These are phyloP conservation scores for Petasospora fabianii DNA, from an alignment of 1,139 yeast species.

Conservation along the genomic window DNA sequence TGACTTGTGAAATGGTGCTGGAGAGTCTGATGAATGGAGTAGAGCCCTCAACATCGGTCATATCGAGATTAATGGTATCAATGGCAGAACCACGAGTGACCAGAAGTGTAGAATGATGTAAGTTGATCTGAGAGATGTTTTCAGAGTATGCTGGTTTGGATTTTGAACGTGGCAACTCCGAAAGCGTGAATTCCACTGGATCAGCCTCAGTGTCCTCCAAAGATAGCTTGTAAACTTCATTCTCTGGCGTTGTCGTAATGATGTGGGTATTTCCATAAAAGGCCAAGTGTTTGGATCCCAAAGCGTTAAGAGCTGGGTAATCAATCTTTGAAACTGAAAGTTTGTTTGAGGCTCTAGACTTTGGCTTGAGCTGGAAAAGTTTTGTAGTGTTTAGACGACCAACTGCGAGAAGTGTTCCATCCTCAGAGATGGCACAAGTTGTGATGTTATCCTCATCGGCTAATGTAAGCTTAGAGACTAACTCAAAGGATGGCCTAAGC, in stretches of 20 bases:
- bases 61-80: slow-evolving; percentile 44
- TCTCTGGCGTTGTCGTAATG: slow-evolving; percentile 59
- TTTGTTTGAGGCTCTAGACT: slow-evolving; percentile 30
- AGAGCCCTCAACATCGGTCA: slow-evolving; percentile 21
- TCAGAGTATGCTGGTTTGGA: slow-evolving; percentile 36
- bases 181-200: slow-evolving; percentile 38
- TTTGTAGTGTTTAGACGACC: slow-evolving; percentile 68
- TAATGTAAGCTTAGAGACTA: slow-evolving; percentile 63
- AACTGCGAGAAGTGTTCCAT: slow-evolving; percentile 66
- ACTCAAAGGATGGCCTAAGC: slow-evolving; percentile 39
- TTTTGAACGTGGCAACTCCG: slow-evolving; percentile 31
- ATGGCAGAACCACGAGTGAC: slow-evolving; percentile 58
- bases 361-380: slow-evolving; percentile 50
- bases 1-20: slow-evolving; percentile 59
- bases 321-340: slow-evolving; percentile 51
- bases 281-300: slow-evolving; percentile 57
- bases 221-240: slow-evolving; percentile 51
- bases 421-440: slow-evolving; percentile 61
- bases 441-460: slow-evolving; percentile 82
- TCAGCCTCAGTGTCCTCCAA: slow-evolving; percentile 37
- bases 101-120: slow-evolving; percentile 44
- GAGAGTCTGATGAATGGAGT: slow-evolving; percentile 48
- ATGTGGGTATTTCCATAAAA: slow-evolving; percentile 45
- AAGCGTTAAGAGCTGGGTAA: slow-evolving; percentile 36
- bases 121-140: slow-evolving; percentile 48